Base-by-base conservation (phyloP, 345 rosid genomes). In the Angophora floribunda region DNA sequence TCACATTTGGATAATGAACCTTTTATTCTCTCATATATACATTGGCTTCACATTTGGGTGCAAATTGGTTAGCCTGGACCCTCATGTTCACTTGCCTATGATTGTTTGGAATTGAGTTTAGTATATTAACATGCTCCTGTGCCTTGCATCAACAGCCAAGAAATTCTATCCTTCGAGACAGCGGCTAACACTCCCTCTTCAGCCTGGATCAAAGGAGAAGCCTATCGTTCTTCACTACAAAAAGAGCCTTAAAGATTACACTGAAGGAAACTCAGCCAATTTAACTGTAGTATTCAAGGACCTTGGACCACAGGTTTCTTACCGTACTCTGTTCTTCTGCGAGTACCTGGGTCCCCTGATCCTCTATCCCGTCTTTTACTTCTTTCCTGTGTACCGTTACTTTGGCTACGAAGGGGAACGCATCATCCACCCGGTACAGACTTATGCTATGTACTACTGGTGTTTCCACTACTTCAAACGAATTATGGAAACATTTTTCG, bases 391-490 rank as follows among this genome's bases (percentile, higher is more conserved):
- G 32, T 98, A 98, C 91, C 57, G 92, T 36, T 95, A 87, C 93
- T 93, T 98, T 67, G 99, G 99, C 87, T 97, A 95, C 87, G 88
- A 93, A 86, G 94, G 91, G 70, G 91, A 94, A 79, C 94, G 93
- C 84, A 94, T 92, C 86, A 93, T 94, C 89, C 96, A 93, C 89
- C 99, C 98, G 11, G 99, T 95, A 52, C 99, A 98, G 91, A 98
- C 97, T 41, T 97, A 97, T 91, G 99, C 99, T 88, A 86, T 98
- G 90, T 98, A 95, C 94, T 97, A 92, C 90, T 97, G 99, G 99
- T 98, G 96, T 90, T 93, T 98, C 92, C 99, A 98, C 94, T 98
- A 98, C 93, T 94, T 94, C 91, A 98, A 98, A 91, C 95, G 99
- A 13, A 97, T 98, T 88, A 92, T 97, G 95, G 99, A 98, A 89